phyloP scores from a whole-genome alignment of 352 stramenopile genomes.

The Phytophthora sp. region DNA sequence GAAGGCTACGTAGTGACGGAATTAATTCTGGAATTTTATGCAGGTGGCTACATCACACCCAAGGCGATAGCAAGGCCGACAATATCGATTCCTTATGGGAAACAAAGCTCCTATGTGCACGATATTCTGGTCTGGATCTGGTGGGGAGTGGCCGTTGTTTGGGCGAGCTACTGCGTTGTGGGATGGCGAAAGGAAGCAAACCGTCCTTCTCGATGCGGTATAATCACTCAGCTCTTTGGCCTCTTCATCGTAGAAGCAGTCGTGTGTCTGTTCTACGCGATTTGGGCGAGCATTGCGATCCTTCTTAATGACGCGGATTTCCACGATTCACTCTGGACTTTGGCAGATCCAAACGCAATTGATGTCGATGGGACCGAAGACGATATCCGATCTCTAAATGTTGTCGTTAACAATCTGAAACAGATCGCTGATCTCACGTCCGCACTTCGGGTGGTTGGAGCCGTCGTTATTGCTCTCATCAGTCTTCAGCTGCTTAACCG shows the following conservation, averaged over 20 bases:
- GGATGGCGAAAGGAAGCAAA: constrained; percentile 17
- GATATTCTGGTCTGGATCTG: constrained; percentile 31
- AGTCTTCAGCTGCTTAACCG: constrained; percentile 48
- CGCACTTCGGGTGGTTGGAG: constrained; percentile 41
- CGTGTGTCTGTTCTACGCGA: constrained; percentile 44
- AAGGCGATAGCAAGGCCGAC: constrained; percentile 27
- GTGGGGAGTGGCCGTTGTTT: constrained; percentile 8
- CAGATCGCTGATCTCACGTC: constrained; percentile 38
- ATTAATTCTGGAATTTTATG: constrained; percentile 38
- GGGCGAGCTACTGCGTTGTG: constrained; percentile 6
- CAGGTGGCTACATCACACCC: constrained; percentile 37
- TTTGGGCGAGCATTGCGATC: constrained; percentile 45
- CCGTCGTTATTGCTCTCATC: constrained; percentile 40
- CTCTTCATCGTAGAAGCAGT: constrained; percentile 22
- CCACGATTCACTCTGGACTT: constrained; percentile 33
- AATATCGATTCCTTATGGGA: constrained; percentile 36
- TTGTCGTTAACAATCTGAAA: constrained; percentile 44
- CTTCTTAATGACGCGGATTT: constrained; percentile 41
- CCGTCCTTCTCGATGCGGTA: constrained; percentile 10
- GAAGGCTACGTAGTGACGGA: constrained; percentile 43
- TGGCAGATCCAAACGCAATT: constrained; percentile 14
- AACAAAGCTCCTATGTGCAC: constrained; percentile 11
- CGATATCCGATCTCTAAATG: constrained; percentile 34
- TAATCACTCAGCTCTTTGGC: constrained; percentile 6
- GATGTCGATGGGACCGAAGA: constrained; percentile 11